Base-by-base conservation (phyloP, 2,329 filamentous ascomycete genomes). In the Colletotrichum sp. region DNA sequence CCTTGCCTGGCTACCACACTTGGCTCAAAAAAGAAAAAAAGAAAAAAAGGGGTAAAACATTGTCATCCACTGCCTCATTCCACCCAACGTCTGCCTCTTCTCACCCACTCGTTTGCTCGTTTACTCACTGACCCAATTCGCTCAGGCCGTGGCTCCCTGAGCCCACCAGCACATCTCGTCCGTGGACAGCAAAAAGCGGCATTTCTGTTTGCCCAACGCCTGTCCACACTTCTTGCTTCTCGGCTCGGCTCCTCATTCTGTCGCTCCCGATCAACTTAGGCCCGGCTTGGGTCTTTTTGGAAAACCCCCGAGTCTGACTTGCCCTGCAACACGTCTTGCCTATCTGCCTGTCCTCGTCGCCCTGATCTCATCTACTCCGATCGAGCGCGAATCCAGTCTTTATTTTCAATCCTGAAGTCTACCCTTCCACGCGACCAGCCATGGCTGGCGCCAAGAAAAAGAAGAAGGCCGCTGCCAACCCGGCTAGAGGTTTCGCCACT, bases 401-500 rank as follows among this genome's bases (percentile, higher is more conserved):
- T 52, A 7, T 52, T 52, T 21, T 21, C 43, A 21, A 52, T 52
- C 64, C 24, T 30, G 30, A 66, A 16, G 34, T n/a, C 43, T 38
- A 34, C n/a, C 16, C 24, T 61, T 52, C 28, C 28, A 56, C 16
- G 55, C 24, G 66, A 34, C 34, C 14, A 32, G 68, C 77, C 78
- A 96, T 96, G 94, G 93, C 94, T 73, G 89, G 88, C 58, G 85
- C 87, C 75, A 92, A 95, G 85, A 98, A 98, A 87, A 98, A 98
- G 87, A 97, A 95, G 89, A 98, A 98, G 90, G 90, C 94, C 71
- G 91, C 92, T 30, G 91, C 93, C 36, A 98, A 98, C 84, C 95
- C 96, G 75, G 95, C 96, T 52, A 91, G 97, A 84, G 97, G 96
- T 21, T 98, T 98, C 86, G 95, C 96, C 78, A 99, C 97, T 7